phyloP scores from a whole-genome alignment of 2,329 filamentous ascomycete genomes.

The Fusarium ambrosium region DNA sequence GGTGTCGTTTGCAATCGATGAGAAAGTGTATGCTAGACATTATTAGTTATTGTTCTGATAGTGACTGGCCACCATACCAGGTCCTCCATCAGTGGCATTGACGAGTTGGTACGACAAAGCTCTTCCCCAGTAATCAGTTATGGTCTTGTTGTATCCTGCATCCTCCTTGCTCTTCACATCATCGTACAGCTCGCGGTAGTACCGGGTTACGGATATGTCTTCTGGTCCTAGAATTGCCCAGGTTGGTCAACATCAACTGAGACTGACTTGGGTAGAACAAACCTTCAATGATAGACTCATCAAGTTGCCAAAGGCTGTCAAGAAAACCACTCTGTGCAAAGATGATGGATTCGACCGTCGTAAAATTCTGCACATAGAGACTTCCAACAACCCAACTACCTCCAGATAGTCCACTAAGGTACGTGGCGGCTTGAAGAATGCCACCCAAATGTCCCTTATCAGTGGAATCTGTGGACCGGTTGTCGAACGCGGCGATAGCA shows the following conservation, averaged over 20 bases:
- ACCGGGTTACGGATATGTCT: constrained; percentile 50
- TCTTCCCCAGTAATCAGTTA: constrained; percentile 87
- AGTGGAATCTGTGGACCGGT: constrained; percentile 72
- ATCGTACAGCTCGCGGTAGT: constrained; percentile 71
- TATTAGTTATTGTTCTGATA: neutral
- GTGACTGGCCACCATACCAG: constrained; percentile 15
- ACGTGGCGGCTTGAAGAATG: constrained; percentile 80
- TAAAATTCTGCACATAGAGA: constrained; percentile 82
- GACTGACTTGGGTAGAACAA: neutral
- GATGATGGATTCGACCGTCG: constrained; percentile 65
- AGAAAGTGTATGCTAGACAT: constrained; percentile 78
- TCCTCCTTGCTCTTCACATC: constrained; percentile 72
- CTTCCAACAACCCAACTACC: constrained; percentile 83
- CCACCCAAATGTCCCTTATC: constrained; percentile 69
- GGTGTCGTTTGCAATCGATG: constrained; percentile 68
- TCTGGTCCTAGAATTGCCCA: constrained; percentile 18
- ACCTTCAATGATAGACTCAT: constrained; percentile 49
- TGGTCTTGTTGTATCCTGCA: constrained; percentile 71
- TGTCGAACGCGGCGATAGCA: constrained; percentile 79
- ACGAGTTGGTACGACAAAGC: constrained; percentile 84
- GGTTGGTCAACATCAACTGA: neutral
- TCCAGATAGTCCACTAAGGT: constrained; percentile 80
- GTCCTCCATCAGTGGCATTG: constrained; percentile 77
- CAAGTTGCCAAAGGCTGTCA: constrained; percentile 37
- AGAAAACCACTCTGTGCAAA: constrained; percentile 16